Base-by-base conservation (phyloP, 495 filamentous ascomycete species). In the Aspergillus indologenus region DNA sequence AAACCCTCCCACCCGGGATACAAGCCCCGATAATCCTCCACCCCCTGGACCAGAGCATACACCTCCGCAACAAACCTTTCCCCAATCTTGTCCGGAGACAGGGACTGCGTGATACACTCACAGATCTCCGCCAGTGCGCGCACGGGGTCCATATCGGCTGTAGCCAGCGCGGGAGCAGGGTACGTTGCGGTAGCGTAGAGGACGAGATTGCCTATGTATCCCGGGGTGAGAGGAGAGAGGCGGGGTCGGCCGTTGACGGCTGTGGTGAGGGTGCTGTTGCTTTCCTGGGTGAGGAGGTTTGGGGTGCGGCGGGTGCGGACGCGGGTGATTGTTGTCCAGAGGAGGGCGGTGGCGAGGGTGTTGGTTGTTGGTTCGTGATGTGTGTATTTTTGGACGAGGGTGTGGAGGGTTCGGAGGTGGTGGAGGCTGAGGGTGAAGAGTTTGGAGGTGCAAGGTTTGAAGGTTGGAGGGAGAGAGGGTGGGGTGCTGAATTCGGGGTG, bases 301-400 rank as follows among this genome's bases (percentile, higher is more conserved):
- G 3, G 18, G 11, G 48, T 51, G 47, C 19, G 23, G 15, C 29
- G 29, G 19, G 34, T 56, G 26, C 61, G 58, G 14, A 58, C 21
- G 3, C 58, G 61, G 19, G 58, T 64, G 58, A 64, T 58, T 40
- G 45, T 49, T 15, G 53, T 54, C 61, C 58, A 64, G 48, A 64
- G 23, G 1, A 64, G 58, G 11, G 61, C 57, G 54, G 20, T 48
- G 1, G 61, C 5, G 9, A 64, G 6, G 0, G 50, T 54, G 26
- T 60, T 64, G 20, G 61, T 64, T n/a, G 54, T 57, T 12, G 15
- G 61, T 34, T 34, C 2, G 17, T 23, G 8, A 2, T 43, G 15
- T 3, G 45, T 54, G 69, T 53, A 75, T 78, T 57, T 79, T 68
- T 57, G 74, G 8, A 53, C 14, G 15, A 55, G 21, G 2, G 50